Evolutionary conservation across 192 early-diverging fungal genomes (phyloP), one percentile per base, ranked within the genome.

Genomic region (Lunasporangiospora selenospora): DNA sequence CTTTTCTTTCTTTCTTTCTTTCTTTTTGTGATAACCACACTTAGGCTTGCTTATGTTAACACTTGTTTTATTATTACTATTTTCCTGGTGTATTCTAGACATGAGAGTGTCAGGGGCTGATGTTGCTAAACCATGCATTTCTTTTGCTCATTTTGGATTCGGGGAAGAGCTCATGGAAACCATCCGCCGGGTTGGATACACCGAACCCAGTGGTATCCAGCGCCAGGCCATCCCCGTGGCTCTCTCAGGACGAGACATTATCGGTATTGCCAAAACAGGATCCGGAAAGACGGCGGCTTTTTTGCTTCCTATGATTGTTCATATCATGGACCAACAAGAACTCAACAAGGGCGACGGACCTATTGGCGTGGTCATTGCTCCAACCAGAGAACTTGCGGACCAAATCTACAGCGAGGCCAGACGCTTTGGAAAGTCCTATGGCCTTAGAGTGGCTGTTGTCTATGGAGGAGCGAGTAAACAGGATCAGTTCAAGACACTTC

Each of bases 221-320:
- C 78, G 77, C 50, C 91, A 93, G 60, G 90, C 92, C 0, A 82
- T 92, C 0, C 91, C 92, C 10, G 85, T 90, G 4, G 90, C 86
- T 2, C 58, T 94, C 34, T 85, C 83, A 36, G 93, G 93, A 44
- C 77, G 93, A 27, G 93, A 95, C 45, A 85, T 95, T 29, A 88
- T 93, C 59, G 93, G 92, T 16, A 90, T 95, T 37, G 90, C 92
- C 8, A 90, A 90, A 53, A 95, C 93, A 21, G 93, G 93, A 19
- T 91, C 89, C 11, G 93, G 93, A 34, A 95, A 95, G 65, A 95
- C 93, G 2, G 90, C 90, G 0, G 90, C 93, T 1, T 95, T 92
- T 64, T 58, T 95, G 6, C 76, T 88, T 77, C 93, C 93, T 5
- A 91, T 95, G 91, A 57, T 93, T 42, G 80, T 90, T 29, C 93